Evolutionary conservation across 1,284 basidiomycete genomes (phyloP), one percentile per base, ranked within the genome.

Genomic region (Schizophyllum amplum): DNA sequence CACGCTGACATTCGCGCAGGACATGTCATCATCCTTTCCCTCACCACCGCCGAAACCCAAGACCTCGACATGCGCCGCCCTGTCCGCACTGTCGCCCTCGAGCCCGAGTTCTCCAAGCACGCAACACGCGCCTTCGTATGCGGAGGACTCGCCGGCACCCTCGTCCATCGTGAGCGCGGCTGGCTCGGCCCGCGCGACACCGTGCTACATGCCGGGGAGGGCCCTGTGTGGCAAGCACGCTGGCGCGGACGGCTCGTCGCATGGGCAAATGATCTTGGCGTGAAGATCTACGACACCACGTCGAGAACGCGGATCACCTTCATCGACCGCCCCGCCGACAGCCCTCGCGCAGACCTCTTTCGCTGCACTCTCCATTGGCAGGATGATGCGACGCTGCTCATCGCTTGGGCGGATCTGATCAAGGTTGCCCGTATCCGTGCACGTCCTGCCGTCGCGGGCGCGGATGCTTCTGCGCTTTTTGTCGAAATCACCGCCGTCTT

Each of bases 171-270:
- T 62, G 96, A 99, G 73, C 98, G 98, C 70, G 92, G 94, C 7
- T 98, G 96, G 95, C 75, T 98, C 2, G 95, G 96, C 0, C 92
- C 98, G 67, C 95, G 91, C 65, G 94, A 98, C 70, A 90, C 88
- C 0, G 71, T 90, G 4, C 71, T 99, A 22, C 91, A 97, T 66
- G 79, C 82, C 22, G 92, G 90, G 3, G 97, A 99, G 71, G 97
- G 96, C 1, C 92, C 97, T 0, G 92, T 99, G 58, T 98, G 94
- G 94, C 86, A 87, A 42, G 84, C 87, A 4, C 81, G 88, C 57
- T 99, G 97, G 97, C 78, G 84, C 63, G 87, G 85, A 1, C 82
- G 82, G 56, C 77, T 98, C 24, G 93, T 98, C 59, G 94, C 94
- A 0, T 99, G 97, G 97, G 94, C 96, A 1, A 97, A 94, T 65